Conservation (phyloP, 768 basidiomycete species). For the Leucocoprinus leucothites region DNA sequence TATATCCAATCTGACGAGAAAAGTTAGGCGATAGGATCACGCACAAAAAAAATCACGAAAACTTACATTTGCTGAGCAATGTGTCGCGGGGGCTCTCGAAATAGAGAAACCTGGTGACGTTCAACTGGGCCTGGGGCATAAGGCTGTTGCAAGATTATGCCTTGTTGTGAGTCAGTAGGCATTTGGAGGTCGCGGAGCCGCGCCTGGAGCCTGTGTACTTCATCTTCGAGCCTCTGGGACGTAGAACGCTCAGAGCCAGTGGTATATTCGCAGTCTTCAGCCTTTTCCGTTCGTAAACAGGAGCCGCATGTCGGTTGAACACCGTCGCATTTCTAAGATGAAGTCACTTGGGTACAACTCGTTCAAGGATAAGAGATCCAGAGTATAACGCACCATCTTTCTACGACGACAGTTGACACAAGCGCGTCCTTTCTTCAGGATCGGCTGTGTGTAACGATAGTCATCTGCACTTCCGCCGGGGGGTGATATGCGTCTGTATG, state of each 20-base stretch:
- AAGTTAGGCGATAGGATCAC: background rate
- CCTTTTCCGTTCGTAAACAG: conserved; percentile 43
- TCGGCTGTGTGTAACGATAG: background rate
- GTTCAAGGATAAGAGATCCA: too few species aligned
- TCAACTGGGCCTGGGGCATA: conserved; percentile 19
- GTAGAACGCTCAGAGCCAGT: conserved; percentile 42
- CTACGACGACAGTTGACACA: conserved; percentile 11
- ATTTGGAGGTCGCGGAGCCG: conserved; percentile 46
- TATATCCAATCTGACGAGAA: conserved; percentile 23
- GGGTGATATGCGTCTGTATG: background rate
- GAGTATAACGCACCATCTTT: conserved; percentile 7
- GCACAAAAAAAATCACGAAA: background rate
- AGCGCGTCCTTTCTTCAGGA: conserved; percentile 11
- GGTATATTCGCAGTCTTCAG: conserved; percentile 60
- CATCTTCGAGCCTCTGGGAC: conserved; percentile 50
- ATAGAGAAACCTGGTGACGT: too few species aligned
- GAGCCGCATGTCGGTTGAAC: conserved; percentile 48
- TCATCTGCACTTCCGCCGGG: background rate
- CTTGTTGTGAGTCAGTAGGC: conserved; percentile 11
- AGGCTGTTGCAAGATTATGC: conserved; percentile 34
- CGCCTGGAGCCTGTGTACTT: conserved; percentile 41
- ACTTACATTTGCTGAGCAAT: conserved; percentile 30
- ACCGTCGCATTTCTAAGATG: conserved; percentile 52
- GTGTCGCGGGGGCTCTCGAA: conserved; percentile 28
- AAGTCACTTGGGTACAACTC: too few species aligned